Evolutionary conservation across 2,329 filamentous ascomycete species (phyloP), one percentile per base, ranked within the genome.

Genomic region (Trichoderma atroviride): DNA sequence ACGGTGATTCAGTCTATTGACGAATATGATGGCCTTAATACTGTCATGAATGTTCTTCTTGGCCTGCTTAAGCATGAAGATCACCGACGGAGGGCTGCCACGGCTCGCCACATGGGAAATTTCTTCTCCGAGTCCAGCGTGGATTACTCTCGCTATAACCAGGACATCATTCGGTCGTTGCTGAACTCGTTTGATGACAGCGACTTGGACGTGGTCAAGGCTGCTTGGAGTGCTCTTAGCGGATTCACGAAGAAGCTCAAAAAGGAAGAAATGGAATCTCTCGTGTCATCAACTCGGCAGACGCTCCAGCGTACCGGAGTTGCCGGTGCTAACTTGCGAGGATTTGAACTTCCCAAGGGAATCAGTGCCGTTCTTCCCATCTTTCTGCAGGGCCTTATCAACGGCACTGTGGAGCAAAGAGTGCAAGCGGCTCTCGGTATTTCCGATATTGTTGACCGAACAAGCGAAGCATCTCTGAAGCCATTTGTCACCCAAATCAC

Each of bases 401-500:
- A 99, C 76, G 96, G 96, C 69, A 94, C 92, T 47, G 85, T 92
- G 19, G 96, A 99, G 5, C 96, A 99, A 82, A 88, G 94, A 78
- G 96, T 93, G 31, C 92, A 96, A 78, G 90, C 96, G 69, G 96
- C 96, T 57, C 85, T 98, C 72, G 96, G 93, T 69, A 96, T 99
- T 74, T 97, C 94, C 2, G 96, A 99, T 78, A 92, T 99, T 73
- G 91, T 98, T 73, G 96, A 98, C 81, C 90, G 96, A 69, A 96
- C 96, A 31, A 95, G 91, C 79, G 89, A 93, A 73, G 91, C 94
- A 70, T 90, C 94, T 24, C 84, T 99, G 72, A 96, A 96, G 81
- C 93, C 94, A 9, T 98, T 96, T 76, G 96, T 99, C 70, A 97
- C 95, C 35, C 94, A 97, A 77, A 97, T 99, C 74, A 98, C 96